Conservation (phyloP, 176 grass and related monocot genomes). For the Ensete ventricosum region DNA sequence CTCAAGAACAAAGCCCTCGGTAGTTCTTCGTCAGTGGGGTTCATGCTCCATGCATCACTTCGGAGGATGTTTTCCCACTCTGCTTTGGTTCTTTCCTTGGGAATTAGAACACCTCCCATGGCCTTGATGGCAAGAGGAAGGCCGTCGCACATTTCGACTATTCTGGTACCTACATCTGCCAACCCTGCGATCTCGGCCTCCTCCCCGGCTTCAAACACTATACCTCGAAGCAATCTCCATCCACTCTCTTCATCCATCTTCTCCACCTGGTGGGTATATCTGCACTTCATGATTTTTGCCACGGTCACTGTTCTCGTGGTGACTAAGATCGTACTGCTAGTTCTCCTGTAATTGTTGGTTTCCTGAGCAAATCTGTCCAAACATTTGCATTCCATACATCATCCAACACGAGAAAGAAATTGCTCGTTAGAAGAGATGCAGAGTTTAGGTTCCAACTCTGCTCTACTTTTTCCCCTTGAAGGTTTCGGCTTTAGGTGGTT, state of each 20-base stretch:
- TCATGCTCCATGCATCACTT: slow-evolving; percentile 26
- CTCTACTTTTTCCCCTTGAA: not conserved
- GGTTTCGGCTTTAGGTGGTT: not conserved
- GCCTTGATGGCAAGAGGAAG: slow-evolving; percentile 38
- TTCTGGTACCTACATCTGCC: slow-evolving; percentile 9
- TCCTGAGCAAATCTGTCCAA: not conserved
- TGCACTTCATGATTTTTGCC: slow-evolving; percentile 8
- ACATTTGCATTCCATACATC: not conserved
- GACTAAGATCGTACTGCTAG: not conserved
- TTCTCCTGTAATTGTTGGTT: no score
- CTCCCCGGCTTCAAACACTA: not conserved
- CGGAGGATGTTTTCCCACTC: slow-evolving; percentile 18
- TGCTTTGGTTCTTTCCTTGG: not conserved
- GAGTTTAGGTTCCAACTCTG: not conserved
- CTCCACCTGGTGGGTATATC: slow-evolving; percentile 15
- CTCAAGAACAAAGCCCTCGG: slow-evolving; percentile 30
- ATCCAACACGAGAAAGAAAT: slow-evolving; percentile 6
- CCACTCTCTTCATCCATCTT: slow-evolving; percentile 17
- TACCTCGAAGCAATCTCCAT: slow-evolving; percentile 35
- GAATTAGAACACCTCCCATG: slow-evolving; percentile 14
- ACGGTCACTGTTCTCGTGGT: slow-evolving; percentile 12
- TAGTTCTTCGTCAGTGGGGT: slow-evolving; percentile 5
- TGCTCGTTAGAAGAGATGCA: not conserved
- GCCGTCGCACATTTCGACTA: slow-evolving; percentile 28
- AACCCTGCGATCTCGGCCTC: slow-evolving; percentile 23